Evolutionary conservation across 345 rosid genomes (phyloP).

Genomic region (Corchorus capsularis): DNA sequence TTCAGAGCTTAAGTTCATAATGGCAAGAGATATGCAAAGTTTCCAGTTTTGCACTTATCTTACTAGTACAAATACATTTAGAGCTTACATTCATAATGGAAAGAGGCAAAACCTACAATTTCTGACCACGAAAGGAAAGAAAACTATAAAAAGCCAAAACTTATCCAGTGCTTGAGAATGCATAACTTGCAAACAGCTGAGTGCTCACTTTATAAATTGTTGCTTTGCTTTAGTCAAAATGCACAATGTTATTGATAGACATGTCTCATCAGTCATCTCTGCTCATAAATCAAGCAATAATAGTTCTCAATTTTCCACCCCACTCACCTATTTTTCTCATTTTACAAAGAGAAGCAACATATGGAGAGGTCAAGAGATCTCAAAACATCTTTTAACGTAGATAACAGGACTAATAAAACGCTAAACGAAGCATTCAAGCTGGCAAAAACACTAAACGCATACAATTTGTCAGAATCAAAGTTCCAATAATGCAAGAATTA

Average conservation of each 20-base stretch:
- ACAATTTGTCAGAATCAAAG: not conserved
- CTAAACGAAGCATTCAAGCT: conserved; percentile 12
- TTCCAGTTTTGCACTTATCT: not conserved
- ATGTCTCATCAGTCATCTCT: not conserved
- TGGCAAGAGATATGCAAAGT: not conserved
- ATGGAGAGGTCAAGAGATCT: not conserved
- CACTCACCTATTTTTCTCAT: not conserved
- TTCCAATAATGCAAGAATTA: not conserved
- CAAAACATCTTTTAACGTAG: not conserved
- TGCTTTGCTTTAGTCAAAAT: not conserved
- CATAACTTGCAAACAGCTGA: not conserved
- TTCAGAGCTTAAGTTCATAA: not conserved
- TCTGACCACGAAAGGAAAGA: not conserved
- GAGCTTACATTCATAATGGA: not conserved
- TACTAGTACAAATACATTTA: not conserved
- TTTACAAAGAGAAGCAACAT: not conserved
- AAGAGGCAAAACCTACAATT: not conserved
- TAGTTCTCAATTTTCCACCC: not conserved
- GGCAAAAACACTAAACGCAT: not conserved
- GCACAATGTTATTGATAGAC: not conserved
- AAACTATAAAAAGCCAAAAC: not conserved
- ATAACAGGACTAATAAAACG: conserved; percentile 7
- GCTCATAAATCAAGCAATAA: not conserved
- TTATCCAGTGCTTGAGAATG: not conserved
- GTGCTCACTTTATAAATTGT: not conserved